A percentile compares a stretch with the other conserved stretches of the same genome.
phyloP scores from a whole-genome alignment of 306 rosid genomes.

The Parietaria judaica region DNA sequence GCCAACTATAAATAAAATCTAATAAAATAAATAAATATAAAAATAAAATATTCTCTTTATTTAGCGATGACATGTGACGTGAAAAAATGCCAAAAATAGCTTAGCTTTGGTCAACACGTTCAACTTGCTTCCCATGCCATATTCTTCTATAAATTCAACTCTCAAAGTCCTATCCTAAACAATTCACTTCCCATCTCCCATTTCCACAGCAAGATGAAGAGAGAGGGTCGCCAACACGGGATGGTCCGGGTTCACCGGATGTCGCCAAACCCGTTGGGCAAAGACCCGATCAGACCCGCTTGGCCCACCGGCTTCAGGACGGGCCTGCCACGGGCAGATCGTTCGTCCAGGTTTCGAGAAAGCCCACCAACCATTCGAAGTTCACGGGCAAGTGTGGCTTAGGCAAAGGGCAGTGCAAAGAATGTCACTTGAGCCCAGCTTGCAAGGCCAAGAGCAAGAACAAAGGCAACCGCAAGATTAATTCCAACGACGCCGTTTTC shows the following conservation, averaged over 20 bases:
- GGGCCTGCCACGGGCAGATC: slow-evolving; percentile 45
- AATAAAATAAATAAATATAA: too few species aligned
- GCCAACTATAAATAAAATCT: too few species aligned
- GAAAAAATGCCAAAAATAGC: too few species aligned
- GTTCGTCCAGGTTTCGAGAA: slow-evolving; percentile 49
- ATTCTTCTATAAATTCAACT: neutral
- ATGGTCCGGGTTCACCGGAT: slow-evolving; percentile 45
- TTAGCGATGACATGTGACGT: too few species aligned
- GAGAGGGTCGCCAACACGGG: slow-evolving; percentile 81
- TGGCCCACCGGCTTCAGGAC: slow-evolving; percentile 23
- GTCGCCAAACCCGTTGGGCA: slow-evolving; percentile 31
- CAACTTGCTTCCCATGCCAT: slow-evolving; percentile 44
- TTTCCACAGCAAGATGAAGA: slow-evolving; percentile 33
- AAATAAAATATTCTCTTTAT: too few species aligned
- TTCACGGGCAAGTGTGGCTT: slow-evolving; percentile 62
- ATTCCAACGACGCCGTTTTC: slow-evolving; percentile 7
- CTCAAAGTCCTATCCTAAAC: neutral
- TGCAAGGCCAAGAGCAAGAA: slow-evolving; percentile 50
- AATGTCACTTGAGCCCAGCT: slow-evolving; percentile 40
- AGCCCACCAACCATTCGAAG: slow-evolving; percentile 72
- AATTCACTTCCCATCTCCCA: neutral
- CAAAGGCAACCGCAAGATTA: slow-evolving; percentile 47
- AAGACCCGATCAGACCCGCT: too few species aligned
- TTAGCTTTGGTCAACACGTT: slow-evolving; percentile 36
- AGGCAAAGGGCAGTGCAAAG: slow-evolving; percentile 25